phyloP scores from a whole-genome alignment of 768 basidiomycete species.

The Fibroporia radiculosa region DNA sequence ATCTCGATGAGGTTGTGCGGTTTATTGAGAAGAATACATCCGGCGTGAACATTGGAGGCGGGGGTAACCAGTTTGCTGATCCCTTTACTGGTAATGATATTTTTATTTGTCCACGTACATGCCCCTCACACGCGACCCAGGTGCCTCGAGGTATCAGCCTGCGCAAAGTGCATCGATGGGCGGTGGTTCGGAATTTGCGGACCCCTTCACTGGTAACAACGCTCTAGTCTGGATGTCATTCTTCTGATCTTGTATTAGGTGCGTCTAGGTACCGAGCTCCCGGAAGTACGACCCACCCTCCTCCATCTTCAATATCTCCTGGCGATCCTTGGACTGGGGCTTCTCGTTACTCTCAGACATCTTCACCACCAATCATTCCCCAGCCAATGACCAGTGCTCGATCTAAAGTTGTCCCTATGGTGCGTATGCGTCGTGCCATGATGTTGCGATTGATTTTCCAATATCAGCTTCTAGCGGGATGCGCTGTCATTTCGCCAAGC shows the following conservation, averaged over 20 bases:
- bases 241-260: constrained; percentile 19
- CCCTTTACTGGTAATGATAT: constrained; percentile 74
- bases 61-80: constrained; percentile 61
- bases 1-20: constrained; percentile 83
- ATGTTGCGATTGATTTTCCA: not conserved
- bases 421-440: constrained; percentile 6
- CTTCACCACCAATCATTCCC: constrained; percentile 26
- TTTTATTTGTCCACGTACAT: not conserved
- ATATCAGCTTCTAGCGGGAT: constrained; percentile 36
- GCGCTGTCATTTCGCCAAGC: constrained; percentile 81
- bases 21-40: constrained; percentile 92
- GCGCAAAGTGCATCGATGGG: constrained; percentile 8
- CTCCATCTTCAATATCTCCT: constrained; percentile 30
- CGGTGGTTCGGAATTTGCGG: constrained; percentile 17
- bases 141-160: constrained; percentile 27
- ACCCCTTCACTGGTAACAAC: constrained; percentile 21
- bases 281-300: constrained; percentile 12
- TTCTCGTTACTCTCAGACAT: constrained; percentile 46
- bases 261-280: constrained; percentile 25
- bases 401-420: constrained; percentile 16
- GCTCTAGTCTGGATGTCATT: constrained; percentile 5
- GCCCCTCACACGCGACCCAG: constrained; percentile 11
- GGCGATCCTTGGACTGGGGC: constrained; percentile 71
- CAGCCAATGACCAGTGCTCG: constrained; percentile 24
- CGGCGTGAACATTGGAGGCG: constrained; percentile 62